Percentiles rank a stretch among this genome's conserved stretches.
Evolutionary conservation across 1,284 basidiomycete species (phyloP).

Genomic region (Melampsora larici-populina): DNA sequence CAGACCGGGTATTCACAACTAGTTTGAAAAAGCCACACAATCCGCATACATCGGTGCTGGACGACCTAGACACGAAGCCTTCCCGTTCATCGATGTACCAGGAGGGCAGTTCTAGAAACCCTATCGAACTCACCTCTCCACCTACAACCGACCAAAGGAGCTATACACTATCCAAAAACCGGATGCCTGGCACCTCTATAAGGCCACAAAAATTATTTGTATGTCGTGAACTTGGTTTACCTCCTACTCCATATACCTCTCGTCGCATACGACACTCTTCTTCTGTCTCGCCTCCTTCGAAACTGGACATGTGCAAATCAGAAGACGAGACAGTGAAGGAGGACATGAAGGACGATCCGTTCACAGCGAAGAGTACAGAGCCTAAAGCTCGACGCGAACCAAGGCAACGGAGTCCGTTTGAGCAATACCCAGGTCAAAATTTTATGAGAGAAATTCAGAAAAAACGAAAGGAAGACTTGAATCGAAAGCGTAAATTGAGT

Average conservation of each 20-base stretch:
- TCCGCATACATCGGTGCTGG: too few relatives aligned
- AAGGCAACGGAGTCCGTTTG: conserved; percentile 16
- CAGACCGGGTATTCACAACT: too few relatives aligned
- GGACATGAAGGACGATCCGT: background rate
- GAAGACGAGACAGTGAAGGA: conserved; percentile 3
- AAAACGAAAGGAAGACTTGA: conserved; percentile 41
- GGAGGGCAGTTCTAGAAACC: background rate
- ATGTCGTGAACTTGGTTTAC: background rate
- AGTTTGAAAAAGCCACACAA: too few relatives aligned
- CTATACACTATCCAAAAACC: background rate
- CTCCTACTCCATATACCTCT: background rate
- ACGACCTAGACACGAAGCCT: background rate
- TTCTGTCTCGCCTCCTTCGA: background rate
- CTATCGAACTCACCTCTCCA: background rate
- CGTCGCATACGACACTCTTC: conserved; percentile 1
- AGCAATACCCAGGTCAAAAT: conserved; percentile 43
- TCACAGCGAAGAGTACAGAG: background rate
- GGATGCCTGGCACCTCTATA: background rate
- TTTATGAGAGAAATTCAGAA: conserved; percentile 44
- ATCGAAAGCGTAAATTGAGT: background rate
- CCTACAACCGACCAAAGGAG: background rate
- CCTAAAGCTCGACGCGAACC: background rate
- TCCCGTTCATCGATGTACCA: background rate
- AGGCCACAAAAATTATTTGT: background rate
- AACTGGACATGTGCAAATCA: background rate